Evolutionary conservation across 2,329 filamentous ascomycete genomes (phyloP).

Genomic region (Alternaria postmessia): DNA sequence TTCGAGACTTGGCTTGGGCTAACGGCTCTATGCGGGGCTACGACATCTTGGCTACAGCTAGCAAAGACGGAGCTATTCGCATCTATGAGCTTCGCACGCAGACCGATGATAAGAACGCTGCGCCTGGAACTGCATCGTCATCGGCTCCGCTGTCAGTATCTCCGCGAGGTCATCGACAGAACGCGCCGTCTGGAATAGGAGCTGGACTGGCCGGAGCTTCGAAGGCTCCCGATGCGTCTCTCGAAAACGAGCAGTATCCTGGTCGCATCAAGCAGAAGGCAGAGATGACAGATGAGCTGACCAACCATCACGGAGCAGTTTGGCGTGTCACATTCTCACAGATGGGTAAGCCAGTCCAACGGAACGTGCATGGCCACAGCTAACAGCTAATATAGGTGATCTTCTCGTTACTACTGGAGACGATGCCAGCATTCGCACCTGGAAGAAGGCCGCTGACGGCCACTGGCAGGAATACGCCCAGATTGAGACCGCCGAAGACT

Average conservation of each 20-base stretch:
- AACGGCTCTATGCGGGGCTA: conserved; percentile 89
- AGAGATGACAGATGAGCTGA: conserved; percentile 71
- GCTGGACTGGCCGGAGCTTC: conserved; percentile 60
- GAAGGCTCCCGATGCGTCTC: conserved; percentile 56
- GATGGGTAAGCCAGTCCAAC: conserved; percentile 47
- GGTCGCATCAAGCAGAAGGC: conserved; percentile 72
- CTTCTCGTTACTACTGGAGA: conserved; percentile 79
- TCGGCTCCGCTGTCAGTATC: conserved; percentile 28
- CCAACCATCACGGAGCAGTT: conserved; percentile 73
- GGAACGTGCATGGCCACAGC: not conserved
- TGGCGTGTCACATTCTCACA: conserved; percentile 75
- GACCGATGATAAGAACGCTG: conserved; percentile 53
- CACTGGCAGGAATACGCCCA: conserved; percentile 60
- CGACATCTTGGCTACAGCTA: conserved; percentile 89
- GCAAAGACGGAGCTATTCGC: conserved; percentile 87
- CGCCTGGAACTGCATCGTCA: conserved; percentile 31
- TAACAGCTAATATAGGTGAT: conserved; percentile 65
- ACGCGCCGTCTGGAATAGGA: conserved; percentile 61
- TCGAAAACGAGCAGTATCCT: conserved; percentile 64
- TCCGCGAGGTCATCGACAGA: conserved; percentile 37
- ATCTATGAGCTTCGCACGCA: conserved; percentile 82
- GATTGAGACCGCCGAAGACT: conserved; percentile 53
- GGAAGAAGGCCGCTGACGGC: conserved; percentile 59
- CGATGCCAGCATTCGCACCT: conserved; percentile 67
- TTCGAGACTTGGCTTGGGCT: conserved; percentile 91